phyloP scores from a whole-genome alignment of 2,329 filamentous ascomycete species.

The Dactylellina leptospora region DNA sequence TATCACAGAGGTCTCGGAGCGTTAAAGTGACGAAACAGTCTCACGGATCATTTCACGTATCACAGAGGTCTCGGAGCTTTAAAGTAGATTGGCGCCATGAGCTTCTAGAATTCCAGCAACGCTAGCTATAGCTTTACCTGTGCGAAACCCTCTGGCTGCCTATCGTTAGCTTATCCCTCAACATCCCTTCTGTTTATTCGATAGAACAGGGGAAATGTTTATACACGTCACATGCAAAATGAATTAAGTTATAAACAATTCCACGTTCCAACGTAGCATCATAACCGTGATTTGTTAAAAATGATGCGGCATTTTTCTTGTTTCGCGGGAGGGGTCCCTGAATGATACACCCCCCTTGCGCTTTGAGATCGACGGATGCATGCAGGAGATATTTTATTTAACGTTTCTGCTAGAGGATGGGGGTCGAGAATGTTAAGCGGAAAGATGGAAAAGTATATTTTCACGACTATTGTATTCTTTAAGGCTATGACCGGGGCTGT shows the following conservation, averaged over 20 bases:
- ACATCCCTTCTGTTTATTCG: too few relatives aligned
- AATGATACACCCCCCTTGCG: conserved; percentile 15
- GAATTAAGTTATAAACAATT: too few relatives aligned
- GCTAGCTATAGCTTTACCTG: background rate
- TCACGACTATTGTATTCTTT: too few relatives aligned
- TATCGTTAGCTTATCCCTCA: conserved; percentile 37
- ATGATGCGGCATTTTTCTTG: conserved; percentile 50
- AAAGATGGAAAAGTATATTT: background rate
- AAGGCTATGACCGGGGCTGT: too few relatives aligned
- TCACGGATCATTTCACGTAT: background rate
- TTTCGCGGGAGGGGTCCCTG: conserved; percentile 24
- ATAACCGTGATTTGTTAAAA: too few relatives aligned
- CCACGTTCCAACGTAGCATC: too few relatives aligned
- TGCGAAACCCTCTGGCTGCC: conserved; percentile 7
- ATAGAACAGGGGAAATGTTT: too few relatives aligned
- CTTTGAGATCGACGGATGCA: conserved; percentile 45
- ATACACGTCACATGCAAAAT: too few relatives aligned
- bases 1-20: background rate
- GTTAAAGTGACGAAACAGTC: too few relatives aligned
- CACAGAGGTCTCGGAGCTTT: background rate
- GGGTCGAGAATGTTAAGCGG: background rate
- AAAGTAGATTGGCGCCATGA: background rate
- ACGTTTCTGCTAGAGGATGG: background rate
- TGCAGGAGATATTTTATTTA: conserved; percentile 29
- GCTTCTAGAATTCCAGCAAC: background rate